These are phyloP conservation scores for Penicillium sp. DNA, from an alignment of 2,329 filamentous ascomycete species.

Conservation along the genomic window DNA sequence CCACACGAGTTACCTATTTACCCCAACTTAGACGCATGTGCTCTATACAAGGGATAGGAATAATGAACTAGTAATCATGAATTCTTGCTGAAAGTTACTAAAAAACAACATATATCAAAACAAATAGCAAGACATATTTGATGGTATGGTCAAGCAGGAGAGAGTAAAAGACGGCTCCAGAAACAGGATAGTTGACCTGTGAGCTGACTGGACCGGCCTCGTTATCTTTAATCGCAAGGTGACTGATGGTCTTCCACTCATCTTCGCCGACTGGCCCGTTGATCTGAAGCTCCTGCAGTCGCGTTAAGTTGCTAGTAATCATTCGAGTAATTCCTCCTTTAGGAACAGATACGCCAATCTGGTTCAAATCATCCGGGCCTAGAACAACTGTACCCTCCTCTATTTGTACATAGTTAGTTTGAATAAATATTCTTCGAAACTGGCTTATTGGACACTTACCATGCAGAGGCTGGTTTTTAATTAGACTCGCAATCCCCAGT, in stretches of 20 bases:
- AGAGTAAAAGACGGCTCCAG: not conserved
- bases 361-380: not conserved
- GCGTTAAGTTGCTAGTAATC: not conserved
- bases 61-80: no score
- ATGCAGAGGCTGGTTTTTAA: not conserved
- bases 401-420: not conserved
- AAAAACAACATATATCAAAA: not conserved
- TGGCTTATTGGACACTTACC: not conserved
- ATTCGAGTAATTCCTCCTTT: not conserved
- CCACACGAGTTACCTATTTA: no score
- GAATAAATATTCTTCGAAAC: rapidly evolving
- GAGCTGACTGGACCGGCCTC: not conserved
- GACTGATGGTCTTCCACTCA: not conserved
- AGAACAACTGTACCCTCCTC: not conserved
- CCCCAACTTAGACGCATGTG: no score
- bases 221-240: not conserved
- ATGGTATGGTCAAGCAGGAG: not conserved
- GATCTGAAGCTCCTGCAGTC: not conserved
- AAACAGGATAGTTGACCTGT: not conserved
- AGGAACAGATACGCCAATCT: not conserved
- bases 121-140: not conserved
- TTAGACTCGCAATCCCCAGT: not conserved
- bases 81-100: no score
- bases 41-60: no score
- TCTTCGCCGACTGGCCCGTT: not conserved